Percentiles rank a stretch among this genome's conserved stretches.
These are phyloP conservation scores for Plasmopara halstedii DNA, from an alignment of 352 stramenopile species.

Conservation along the genomic window DNA sequence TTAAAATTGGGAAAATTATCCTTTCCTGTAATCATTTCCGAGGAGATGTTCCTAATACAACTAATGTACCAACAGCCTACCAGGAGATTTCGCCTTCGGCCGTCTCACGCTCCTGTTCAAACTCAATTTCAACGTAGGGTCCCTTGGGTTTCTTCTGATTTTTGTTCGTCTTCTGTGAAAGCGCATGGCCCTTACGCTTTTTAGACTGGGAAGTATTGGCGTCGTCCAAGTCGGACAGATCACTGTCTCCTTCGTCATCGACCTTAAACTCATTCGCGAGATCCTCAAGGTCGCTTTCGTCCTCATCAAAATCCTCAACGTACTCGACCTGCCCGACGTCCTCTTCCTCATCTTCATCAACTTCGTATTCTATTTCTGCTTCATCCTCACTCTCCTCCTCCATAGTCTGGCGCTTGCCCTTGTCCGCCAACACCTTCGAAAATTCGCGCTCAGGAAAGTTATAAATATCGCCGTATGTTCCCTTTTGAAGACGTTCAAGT, in stretches of 20 bases:
- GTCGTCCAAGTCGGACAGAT: conserved; percentile 40
- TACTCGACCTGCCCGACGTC: conserved; percentile 63
- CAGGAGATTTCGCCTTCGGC: conserved; percentile 38
- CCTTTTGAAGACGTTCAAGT: conserved; percentile 94
- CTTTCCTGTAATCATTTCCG: no score
- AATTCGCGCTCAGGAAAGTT: conserved; percentile 96
- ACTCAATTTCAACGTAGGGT: conserved; percentile 83
- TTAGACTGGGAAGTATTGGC: conserved; percentile 35
- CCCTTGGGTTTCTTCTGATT: conserved; percentile 69
- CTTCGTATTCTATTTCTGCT: conserved; percentile 51
- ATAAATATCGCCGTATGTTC: conserved; percentile 99
- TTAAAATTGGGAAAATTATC: no score
- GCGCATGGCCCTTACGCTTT: conserved; percentile 59
- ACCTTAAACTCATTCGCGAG: conserved; percentile 62
- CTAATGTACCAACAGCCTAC: no score
- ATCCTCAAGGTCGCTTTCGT: conserved; percentile 89
- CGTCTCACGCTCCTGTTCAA: conserved; percentile 71
- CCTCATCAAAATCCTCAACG: conserved; percentile 87
- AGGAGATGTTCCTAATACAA: no score
- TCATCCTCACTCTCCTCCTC: conserved; percentile 87
- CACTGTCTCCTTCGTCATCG: conserved; percentile 43
- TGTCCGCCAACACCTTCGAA: conserved; percentile 75
- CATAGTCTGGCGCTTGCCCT: conserved; percentile 85
- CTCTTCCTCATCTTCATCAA: conserved; percentile 37
- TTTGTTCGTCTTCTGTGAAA: conserved; percentile 31